Percentiles rank a stretch among this genome's conserved stretches.
phyloP scores from a whole-genome alignment of 176 grass and related monocot genomes.

The Pontederia paniculata region DNA sequence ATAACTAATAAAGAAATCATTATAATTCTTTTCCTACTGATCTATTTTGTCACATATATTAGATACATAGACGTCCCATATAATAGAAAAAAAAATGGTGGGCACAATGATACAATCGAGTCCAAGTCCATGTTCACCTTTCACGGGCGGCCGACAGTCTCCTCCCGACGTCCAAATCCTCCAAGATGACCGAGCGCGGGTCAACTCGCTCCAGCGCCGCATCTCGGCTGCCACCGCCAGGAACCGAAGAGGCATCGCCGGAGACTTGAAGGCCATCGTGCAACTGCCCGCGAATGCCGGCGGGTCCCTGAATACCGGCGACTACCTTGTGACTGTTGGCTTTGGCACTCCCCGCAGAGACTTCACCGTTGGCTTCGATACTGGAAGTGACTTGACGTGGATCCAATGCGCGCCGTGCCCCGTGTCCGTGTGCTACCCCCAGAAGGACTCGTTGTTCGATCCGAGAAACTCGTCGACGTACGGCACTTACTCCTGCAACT shows the following conservation, averaged over 20 bases:
- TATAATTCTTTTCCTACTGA: too few relatives aligned
- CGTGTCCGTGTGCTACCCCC: constrained; percentile 40
- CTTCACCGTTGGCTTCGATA: constrained; percentile 57
- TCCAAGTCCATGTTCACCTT: constrained; percentile 51
- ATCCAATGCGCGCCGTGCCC: constrained; percentile 71
- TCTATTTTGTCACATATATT: too few relatives aligned
- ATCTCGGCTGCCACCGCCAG: constrained; percentile 14
- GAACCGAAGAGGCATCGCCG: neutral
- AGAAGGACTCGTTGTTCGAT: constrained; percentile 66
- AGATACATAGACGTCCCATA: too few relatives aligned
- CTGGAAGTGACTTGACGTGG: constrained; percentile 86
- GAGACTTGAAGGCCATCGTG: constrained; percentile 23
- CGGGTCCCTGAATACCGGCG: constrained; percentile 32
- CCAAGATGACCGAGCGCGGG: constrained; percentile 37
- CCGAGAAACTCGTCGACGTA: constrained; percentile 45
- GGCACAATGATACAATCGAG: too few relatives aligned
- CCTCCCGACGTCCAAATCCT: constrained; percentile 30
- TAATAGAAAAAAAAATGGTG: too few relatives aligned
- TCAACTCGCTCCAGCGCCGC: constrained; percentile 34
- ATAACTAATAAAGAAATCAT: too few relatives aligned
- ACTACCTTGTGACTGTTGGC: constrained; percentile 57
- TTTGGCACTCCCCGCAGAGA: constrained; percentile 49
- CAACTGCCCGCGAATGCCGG: constrained; percentile 39
- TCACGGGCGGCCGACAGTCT: neutral
- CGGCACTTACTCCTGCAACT: constrained; percentile 28